phyloP scores from a whole-genome alignment of 306 rosid species.

The Echinosophora koreensis region DNA sequence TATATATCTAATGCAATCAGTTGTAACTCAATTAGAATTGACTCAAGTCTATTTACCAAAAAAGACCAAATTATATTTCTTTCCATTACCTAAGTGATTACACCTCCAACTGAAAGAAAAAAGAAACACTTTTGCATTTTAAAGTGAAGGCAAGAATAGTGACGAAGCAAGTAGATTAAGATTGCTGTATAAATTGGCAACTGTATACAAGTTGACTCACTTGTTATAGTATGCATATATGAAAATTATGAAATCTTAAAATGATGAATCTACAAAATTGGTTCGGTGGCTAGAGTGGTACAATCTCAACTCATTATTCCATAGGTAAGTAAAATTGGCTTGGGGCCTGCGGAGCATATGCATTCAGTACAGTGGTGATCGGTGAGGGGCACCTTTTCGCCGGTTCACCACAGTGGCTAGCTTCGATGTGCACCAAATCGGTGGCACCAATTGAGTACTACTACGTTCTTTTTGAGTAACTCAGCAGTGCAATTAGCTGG shows the following conservation, averaged over 20 bases:
- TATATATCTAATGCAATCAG: no score
- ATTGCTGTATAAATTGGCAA: no score
- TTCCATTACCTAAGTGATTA: no score
- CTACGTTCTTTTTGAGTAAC: conserved; percentile 35
- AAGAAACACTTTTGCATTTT: no score
- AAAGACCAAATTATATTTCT: no score
- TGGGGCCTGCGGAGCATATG: not conserved
- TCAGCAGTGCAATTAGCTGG: not conserved
- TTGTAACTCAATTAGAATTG: no score
- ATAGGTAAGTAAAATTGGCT: not conserved
- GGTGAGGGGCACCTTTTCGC: conserved; percentile 59
- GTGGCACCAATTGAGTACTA: conserved; percentile 38
- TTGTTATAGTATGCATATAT: not conserved
- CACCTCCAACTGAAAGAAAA: no score
- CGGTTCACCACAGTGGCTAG: conserved; percentile 45
- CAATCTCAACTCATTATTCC: not conserved
- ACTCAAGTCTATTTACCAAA: no score
- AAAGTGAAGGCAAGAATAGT: no score
- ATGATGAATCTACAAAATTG: not conserved
- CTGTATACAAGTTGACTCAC: not conserved
- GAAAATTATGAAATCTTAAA: not conserved
- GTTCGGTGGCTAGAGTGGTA: not conserved
- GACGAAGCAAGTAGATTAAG: no score
- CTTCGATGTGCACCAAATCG: conserved; percentile 15
- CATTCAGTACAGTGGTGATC: conserved; percentile 54